A percentile compares a stretch with the other conserved stretches of the same genome.
phyloP scores from a whole-genome alignment of 23 red algal genomes.

The Cyanidioschyzon merolae region DNA sequence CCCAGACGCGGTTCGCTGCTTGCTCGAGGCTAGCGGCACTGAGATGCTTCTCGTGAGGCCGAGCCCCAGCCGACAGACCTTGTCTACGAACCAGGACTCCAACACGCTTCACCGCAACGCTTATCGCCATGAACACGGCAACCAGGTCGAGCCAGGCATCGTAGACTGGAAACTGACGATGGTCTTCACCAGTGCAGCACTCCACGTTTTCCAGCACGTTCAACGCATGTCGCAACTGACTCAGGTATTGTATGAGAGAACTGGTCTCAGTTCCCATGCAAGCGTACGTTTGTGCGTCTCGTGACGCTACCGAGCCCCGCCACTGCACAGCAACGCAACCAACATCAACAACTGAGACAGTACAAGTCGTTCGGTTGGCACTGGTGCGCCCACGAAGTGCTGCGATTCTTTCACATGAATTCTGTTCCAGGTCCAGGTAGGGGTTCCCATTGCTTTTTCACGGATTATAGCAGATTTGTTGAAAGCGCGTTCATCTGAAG shows the following conservation, averaged over 20 bases:
- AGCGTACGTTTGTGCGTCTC: no score
- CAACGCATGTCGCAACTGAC: background rate
- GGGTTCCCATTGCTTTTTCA: no score
- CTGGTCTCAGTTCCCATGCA: background rate
- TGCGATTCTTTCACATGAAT: no score
- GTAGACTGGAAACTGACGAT: background rate
- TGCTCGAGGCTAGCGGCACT: slow-evolving; percentile 34
- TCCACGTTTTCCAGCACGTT: background rate
- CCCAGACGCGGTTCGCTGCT: slow-evolving; percentile 74
- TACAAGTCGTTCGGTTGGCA: no score
- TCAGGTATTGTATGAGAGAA: background rate
- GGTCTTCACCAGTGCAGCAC: background rate
- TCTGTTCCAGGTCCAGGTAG: no score
- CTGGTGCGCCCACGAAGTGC: no score
- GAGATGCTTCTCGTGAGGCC: slow-evolving; percentile 9
- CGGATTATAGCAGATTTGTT: no score
- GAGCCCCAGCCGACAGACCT: slow-evolving; percentile 20
- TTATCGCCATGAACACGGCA: slow-evolving; percentile 18
- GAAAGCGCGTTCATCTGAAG: no score
- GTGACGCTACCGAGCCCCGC: no score
- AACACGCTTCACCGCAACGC: slow-evolving; percentile 27
- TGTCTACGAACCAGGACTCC: slow-evolving; percentile 27
- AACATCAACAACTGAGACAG: no score
- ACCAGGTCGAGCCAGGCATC: slow-evolving; percentile 25
- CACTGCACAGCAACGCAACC: no score